A percentile compares a stretch with the other conserved stretches of the same genome.
Evolutionary conservation across 768 basidiomycete species (phyloP).

Genomic region (Leccinum arenicola): DNA sequence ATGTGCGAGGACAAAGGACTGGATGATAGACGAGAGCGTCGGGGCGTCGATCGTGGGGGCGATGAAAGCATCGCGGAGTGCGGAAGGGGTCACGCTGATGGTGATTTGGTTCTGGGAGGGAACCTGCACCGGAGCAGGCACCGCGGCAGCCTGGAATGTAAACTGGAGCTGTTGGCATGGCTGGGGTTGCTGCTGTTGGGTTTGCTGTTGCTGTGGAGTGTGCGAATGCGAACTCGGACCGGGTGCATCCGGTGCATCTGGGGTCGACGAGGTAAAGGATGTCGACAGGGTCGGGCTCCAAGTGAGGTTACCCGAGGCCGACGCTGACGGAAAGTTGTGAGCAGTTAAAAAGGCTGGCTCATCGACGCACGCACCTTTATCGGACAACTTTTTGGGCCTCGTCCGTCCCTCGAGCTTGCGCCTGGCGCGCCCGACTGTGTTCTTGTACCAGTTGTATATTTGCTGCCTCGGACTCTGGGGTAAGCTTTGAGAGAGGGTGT

Average conservation of each 20-base stretch:
- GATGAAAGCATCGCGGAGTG: constrained; percentile 32
- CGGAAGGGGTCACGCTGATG: constrained; percentile 27
- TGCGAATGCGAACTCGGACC: constrained; percentile 32
- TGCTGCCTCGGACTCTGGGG: constrained; percentile 35
- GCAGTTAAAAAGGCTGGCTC: background rate
- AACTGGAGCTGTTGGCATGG: constrained; percentile 42
- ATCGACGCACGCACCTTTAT: constrained; percentile 41
- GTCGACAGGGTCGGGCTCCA: constrained; percentile 40
- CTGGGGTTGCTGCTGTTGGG: constrained; percentile 27
- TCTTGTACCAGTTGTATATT: constrained; percentile 77
- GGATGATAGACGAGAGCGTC: constrained; percentile 53
- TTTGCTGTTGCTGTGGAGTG: constrained; percentile 4
- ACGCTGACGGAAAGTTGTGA: constrained; percentile 3
- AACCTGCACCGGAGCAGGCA: constrained; percentile 39
- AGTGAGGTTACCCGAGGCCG: constrained; percentile 28
- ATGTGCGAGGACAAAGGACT: constrained; percentile 45
- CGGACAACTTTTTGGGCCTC: constrained; percentile 47
- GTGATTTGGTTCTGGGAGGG: constrained; percentile 19
- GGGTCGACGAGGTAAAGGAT: constrained; percentile 32
- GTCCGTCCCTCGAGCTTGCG: constrained; percentile 56
- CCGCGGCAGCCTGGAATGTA: constrained; percentile 38
- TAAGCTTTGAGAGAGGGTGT: background rate
- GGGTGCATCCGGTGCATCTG: constrained; percentile 15
- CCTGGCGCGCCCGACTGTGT: constrained; percentile 59
- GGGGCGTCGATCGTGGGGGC: constrained; percentile 42